Evolutionary conservation across 1,139 yeast species (phyloP), one percentile per base, ranked within the genome.

Genomic region (Geotrichum cucujoidarum): DNA sequence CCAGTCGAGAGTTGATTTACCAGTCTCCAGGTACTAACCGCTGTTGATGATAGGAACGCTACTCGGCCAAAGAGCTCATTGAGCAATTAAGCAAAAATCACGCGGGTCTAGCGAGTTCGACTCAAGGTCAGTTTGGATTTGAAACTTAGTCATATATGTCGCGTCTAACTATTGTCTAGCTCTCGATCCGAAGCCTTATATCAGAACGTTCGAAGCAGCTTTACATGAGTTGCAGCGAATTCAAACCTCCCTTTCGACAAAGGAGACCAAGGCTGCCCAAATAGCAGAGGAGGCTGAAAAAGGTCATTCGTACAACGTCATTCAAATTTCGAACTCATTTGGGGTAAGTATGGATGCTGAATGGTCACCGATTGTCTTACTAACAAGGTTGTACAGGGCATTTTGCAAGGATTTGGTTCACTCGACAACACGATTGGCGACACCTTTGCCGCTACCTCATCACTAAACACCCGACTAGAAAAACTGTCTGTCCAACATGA

Each of bases 181-280:
- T 2, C 59, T 70, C 48, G 97, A 92, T 63, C 97, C 98, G 1
- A 89, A 88, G 58, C 98, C 98, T 1, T 90, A 87, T 63, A 92
- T 92, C 47, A 77, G 96, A 59, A 87, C 96, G 0, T 90, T 92
- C 65, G 97, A 90, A 65, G 80, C 92, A 1, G 88, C 95, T 1
- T 70, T 89, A 40, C 74, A 81, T 47, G 94, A 87, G 60, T 68
- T 88, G 54, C 78, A 81, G 57, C 73, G 73, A 43, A 66, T 89
- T 40, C 74, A 74, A 43, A 72, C 72, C 1, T 81, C 81, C 43
- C 80, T 89, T 1, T 63, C 69, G 8, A 62, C 65, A 10, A 74
- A 73, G 50, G 80, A 77, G 53, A 68, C 65, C 1, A 68, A 66
- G 14, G 70, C 80, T 27, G 83, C 77, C 43, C 70, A 68, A 30